A percentile compares a stretch with the other conserved stretches of the same genome.
Conservation (phyloP, 352 stramenopile genomes). For the Phytophthora sp. region DNA sequence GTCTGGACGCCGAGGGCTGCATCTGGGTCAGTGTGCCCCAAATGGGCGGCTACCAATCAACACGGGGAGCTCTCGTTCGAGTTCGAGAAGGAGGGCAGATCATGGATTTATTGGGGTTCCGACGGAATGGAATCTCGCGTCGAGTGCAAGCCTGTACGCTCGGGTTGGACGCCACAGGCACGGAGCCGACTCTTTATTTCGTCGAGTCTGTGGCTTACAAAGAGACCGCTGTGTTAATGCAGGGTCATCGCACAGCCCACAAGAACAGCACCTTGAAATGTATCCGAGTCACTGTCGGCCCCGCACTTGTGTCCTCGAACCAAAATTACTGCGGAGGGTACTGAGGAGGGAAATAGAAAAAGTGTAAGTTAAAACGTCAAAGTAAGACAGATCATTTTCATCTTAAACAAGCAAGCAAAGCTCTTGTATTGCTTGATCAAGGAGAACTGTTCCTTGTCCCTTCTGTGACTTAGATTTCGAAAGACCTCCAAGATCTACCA, state of each 20-base stretch:
- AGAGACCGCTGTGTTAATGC: slow-evolving; percentile 44
- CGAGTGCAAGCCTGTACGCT: slow-evolving; percentile 64
- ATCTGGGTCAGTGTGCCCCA: slow-evolving; percentile 64
- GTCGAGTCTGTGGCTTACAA: slow-evolving; percentile 48
- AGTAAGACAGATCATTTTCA: no score
- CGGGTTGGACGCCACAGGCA: slow-evolving; percentile 46
- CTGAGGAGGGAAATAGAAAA: slow-evolving; percentile 27
- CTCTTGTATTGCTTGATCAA: neutral
- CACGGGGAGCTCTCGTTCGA: slow-evolving; percentile 52
- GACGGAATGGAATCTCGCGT: slow-evolving; percentile 56
- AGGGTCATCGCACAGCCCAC: slow-evolving; percentile 31
- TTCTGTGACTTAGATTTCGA: no score
- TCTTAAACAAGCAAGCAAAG: neutral
- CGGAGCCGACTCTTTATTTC: slow-evolving; percentile 58
- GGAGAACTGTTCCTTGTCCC: neutral
- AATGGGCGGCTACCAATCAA: slow-evolving; percentile 48
- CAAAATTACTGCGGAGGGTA: slow-evolving; percentile 65
- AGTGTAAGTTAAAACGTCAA: slow-evolving; percentile 4
- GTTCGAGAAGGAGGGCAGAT: slow-evolving; percentile 63
- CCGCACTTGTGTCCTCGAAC: slow-evolving; percentile 46
- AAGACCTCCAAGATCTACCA: no score
- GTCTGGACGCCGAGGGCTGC: slow-evolving; percentile 67
- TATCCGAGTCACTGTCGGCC: slow-evolving; percentile 53
- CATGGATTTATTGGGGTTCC: slow-evolving; percentile 55
- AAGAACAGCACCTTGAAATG: slow-evolving; percentile 50